Evolutionary conservation across 2,329 filamentous ascomycete species (phyloP).

Genomic region (Fusarium protoensiforme): DNA sequence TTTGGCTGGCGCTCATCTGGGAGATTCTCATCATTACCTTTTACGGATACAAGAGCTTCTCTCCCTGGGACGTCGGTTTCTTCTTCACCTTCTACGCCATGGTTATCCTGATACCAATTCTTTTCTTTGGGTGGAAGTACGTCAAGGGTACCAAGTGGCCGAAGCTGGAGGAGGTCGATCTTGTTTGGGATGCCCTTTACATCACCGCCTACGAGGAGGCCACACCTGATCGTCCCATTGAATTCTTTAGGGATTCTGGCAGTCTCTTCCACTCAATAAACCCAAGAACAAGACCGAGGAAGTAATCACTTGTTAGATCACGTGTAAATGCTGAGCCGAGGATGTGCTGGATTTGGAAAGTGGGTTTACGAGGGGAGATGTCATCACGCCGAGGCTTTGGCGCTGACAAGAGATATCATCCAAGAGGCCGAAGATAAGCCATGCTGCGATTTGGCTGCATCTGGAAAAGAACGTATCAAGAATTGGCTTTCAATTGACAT

Average conservation of each 20-base stretch:
- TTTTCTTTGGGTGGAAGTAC: not conserved
- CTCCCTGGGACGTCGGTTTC: not conserved
- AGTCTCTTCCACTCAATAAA: not conserved
- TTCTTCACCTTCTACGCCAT: not conserved
- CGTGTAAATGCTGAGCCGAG: not conserved
- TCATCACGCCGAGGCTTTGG: not conserved
- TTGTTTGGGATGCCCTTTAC: not conserved
- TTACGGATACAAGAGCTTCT: not conserved
- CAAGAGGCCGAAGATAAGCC: not conserved
- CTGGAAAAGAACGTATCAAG: not conserved
- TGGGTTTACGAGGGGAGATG: not conserved
- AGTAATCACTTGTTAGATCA: not conserved
- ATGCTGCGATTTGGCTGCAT: not conserved
- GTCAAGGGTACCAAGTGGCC: not conserved
- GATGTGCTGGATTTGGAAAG: not conserved
- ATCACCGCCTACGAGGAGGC: not conserved
- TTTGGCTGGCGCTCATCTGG: not conserved
- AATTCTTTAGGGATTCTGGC: not conserved
- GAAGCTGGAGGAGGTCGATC: not conserved
- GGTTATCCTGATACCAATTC: not conserved
- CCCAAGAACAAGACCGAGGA: not conserved
- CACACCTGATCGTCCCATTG: not conserved
- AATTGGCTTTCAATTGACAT: constrained; percentile 1
- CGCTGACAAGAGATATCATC: not conserved
- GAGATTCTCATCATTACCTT: not conserved